Evolutionary conservation across 148 eudicot species (phyloP).

Genomic region (Amaranthus cruentus): DNA sequence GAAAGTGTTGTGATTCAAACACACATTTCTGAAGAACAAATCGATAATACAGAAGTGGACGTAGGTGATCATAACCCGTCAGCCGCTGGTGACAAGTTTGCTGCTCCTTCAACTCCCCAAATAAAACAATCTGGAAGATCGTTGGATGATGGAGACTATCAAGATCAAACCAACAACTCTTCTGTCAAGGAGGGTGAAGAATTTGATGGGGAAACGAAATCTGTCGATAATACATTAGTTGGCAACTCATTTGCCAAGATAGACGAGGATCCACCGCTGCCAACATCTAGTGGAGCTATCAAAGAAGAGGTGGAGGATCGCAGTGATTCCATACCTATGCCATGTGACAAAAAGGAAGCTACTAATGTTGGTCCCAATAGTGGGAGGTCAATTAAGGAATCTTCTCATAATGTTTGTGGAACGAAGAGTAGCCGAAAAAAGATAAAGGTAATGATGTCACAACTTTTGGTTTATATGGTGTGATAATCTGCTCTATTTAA

Average conservation of each 20-base stretch:
- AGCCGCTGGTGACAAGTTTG: constrained; percentile 53
- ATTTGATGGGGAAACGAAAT: constrained; percentile 63
- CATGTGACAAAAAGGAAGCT: background rate
- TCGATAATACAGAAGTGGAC: constrained; percentile 16
- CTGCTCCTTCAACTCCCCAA: constrained; percentile 84
- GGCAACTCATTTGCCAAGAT: constrained; percentile 29
- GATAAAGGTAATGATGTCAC: constrained; percentile 41
- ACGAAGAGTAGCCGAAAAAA: constrained; percentile 49
- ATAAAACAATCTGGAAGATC: constrained; percentile 58
- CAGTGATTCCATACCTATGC: constrained; percentile 13
- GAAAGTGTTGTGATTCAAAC: constrained; percentile 21
- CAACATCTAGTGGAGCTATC: constrained; percentile 16
- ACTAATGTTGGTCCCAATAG: constrained; percentile 6
- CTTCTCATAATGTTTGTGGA: constrained; percentile 28
- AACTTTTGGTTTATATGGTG: no score
- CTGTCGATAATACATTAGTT: constrained; percentile 52
- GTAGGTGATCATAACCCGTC: constrained; percentile 34
- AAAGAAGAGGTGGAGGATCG: constrained; percentile 39
- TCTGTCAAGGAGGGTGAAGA: constrained; percentile 45
- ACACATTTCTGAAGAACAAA: constrained; percentile 21
- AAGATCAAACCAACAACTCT: constrained; percentile 46
- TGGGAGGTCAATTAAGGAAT: constrained; percentile 30
- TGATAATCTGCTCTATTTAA: no score
- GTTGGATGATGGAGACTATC: constrained; percentile 54
- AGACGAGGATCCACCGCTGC: constrained; percentile 31